Percentiles rank a stretch among this genome's conserved stretches.
Conservation (phyloP, 2,329 filamentous ascomycete species). For the Aspergillus pseudotamarii region DNA sequence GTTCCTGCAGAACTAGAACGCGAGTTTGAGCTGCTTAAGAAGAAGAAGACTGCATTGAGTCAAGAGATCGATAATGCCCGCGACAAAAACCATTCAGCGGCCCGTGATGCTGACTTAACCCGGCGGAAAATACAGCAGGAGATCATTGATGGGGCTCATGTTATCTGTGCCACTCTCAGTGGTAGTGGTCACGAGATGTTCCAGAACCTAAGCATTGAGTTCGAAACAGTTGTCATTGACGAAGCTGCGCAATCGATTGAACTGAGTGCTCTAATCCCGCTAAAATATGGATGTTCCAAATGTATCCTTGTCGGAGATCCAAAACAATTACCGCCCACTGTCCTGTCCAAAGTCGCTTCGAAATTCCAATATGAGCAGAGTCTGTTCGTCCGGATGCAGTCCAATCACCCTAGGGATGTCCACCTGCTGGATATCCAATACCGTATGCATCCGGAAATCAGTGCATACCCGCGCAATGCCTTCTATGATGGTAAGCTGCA, state of each 20-base stretch:
- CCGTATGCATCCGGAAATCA: conserved; percentile 98
- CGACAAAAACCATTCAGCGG: conserved; percentile 78
- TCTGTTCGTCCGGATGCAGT: conserved; percentile 97
- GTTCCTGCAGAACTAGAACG: conserved; percentile 62
- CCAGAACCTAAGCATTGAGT: conserved; percentile 89
- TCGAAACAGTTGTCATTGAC: conserved; percentile 97
- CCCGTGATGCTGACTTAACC: conserved; percentile 82
- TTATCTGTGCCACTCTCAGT: conserved; percentile 92
- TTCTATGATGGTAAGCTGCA: conserved; percentile 90
- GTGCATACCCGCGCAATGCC: conserved; percentile 80
- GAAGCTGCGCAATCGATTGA: conserved; percentile 98
- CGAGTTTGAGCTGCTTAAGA: conserved; percentile 76
- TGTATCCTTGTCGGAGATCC: conserved; percentile 97
- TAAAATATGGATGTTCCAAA: conserved; percentile 96
- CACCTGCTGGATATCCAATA: conserved; percentile 98
- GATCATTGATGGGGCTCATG: conserved; percentile 85
- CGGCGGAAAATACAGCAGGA: conserved; percentile 84
- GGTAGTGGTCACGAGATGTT: conserved; percentile 98
- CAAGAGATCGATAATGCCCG: conserved; percentile 84
- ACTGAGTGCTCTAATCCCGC: conserved; percentile 89
- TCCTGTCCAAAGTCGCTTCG: conserved; percentile 89
- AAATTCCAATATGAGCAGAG: conserved; percentile 96
- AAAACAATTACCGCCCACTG: conserved; percentile 93
- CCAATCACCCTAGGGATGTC: conserved; percentile 82
- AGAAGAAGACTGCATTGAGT: conserved; percentile 74